Percentiles rank a stretch among this genome's conserved stretches.
Conservation (phyloP, 176 grass and related monocot species). For the Panicum miliaceum region DNA sequence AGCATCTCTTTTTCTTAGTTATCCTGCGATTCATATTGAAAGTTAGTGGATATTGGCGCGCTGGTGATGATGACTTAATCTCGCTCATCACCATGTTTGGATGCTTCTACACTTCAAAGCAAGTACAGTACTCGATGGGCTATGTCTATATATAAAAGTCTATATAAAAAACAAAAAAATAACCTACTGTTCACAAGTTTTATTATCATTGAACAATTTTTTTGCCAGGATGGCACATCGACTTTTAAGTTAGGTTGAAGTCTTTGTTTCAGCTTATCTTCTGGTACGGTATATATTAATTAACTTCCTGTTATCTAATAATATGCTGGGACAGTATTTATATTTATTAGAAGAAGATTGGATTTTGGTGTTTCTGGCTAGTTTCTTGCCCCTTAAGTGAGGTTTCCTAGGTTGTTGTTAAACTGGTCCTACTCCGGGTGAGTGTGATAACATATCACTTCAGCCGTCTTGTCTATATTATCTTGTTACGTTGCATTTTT, state of each 20-base stretch:
- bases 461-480: conserved; percentile 31
- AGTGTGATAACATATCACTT: conserved; percentile 27
- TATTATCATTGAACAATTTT: background rate
- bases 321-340: background rate
- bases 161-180: conserved; percentile 25
- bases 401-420: conserved; percentile 35
- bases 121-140: conserved; percentile 45
- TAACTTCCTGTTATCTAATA: background rate
- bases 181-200: background rate
- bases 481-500: conserved; percentile 4
- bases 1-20: conserved; percentile 31
- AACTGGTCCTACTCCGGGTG: conserved; percentile 24
- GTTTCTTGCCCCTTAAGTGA: conserved; percentile 53
- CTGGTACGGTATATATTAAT: background rate
- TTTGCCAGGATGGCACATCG: background rate
- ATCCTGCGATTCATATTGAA: conserved; percentile 41
- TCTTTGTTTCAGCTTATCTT: background rate
- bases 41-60: conserved; percentile 49
- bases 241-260: background rate
- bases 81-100: conserved; percentile 37
- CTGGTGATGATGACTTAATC: conserved; percentile 45
- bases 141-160: conserved; percentile 30
- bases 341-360: background rate
- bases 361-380: conserved; percentile 28
- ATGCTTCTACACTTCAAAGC: conserved; percentile 56